Evolutionary conservation across 2,329 filamentous ascomycete species (phyloP).

Genomic region (Pseudogymnoascus sp.): DNA sequence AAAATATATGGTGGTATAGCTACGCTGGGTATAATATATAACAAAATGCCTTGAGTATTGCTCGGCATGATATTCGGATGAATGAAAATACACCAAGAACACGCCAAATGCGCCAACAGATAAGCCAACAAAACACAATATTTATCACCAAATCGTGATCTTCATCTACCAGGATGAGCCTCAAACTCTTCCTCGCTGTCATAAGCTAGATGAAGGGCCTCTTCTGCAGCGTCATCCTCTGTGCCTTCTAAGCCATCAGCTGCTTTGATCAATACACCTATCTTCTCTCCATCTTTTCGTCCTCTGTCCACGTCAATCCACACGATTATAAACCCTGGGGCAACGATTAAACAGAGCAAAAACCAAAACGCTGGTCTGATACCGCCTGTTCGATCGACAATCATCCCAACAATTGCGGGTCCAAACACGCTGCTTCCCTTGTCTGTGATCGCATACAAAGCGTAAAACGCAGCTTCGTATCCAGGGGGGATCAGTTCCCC

Average conservation of each 20-base stretch:
- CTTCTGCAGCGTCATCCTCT: background rate
- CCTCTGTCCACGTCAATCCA: constrained; percentile 78
- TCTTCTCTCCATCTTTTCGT: constrained; percentile 56
- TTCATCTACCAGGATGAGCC: background rate
- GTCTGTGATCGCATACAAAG: constrained; percentile 93
- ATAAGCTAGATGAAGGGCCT: background rate
- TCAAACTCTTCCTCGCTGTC: constrained; percentile 8
- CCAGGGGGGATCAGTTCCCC: constrained; percentile 91
- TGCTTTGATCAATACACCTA: constrained; percentile 53
- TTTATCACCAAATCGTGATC: background rate
- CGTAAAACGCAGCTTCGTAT: constrained; percentile 92
- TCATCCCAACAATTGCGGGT: constrained; percentile 83
- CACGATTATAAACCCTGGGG: constrained; percentile 78
- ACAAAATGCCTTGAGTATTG: background rate
- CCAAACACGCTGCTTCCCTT: constrained; percentile 94
- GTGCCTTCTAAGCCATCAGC: constrained; percentile 29
- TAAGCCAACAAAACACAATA: background rate
- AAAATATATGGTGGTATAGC: background rate
- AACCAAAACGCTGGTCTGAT: constrained; percentile 90
- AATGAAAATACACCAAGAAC: background rate
- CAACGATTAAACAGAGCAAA: constrained; percentile 70
- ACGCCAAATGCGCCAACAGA: background rate
- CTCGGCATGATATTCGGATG: background rate
- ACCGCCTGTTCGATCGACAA: constrained; percentile 75
- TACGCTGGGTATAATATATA: background rate